A percentile compares a stretch with the other conserved stretches of the same genome.
Evolutionary conservation across 371 early-diverging fungal genomes (phyloP).

Genomic region (Mucor ambiguus): DNA sequence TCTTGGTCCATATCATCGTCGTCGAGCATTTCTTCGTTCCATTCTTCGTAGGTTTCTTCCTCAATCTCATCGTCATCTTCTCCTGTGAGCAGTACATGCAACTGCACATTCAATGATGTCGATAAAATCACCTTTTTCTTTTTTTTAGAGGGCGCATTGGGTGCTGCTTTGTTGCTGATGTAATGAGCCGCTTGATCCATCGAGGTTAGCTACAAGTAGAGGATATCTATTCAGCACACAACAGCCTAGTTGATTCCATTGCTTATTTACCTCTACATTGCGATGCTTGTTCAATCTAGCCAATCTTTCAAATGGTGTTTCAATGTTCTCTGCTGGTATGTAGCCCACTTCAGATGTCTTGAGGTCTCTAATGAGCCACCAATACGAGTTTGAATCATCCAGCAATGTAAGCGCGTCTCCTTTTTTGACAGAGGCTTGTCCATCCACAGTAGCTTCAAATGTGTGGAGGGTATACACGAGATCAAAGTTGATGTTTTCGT

Average conservation of each 20-base stretch:
- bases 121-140: conserved; percentile 22
- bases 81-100: conserved; percentile 23
- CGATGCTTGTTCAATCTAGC: conserved; percentile 88
- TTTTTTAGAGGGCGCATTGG: not conserved
- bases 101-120: conserved; percentile 25
- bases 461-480: conserved; percentile 88
- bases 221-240: not conserved
- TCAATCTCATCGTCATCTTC: conserved; percentile 30
- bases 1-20: conserved; percentile 12
- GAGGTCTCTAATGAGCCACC: conserved; percentile 92
- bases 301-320: conserved; percentile 85
- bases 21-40: conserved; percentile 33
- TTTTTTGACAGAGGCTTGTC: conserved; percentile 88
- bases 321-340: conserved; percentile 93
- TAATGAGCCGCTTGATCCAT: conserved; percentile 26
- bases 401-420: conserved; percentile 83
- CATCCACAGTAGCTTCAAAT: conserved; percentile 89
- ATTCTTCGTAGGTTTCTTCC: conserved; percentile 29
- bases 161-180: conserved; percentile 7
- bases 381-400: conserved; percentile 91
- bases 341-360: conserved; percentile 87
- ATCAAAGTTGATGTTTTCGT: conserved; percentile 39
- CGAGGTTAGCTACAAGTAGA: conserved; percentile 22
- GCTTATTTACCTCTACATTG: conserved; percentile 57
- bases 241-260: not conserved